Conservation (phyloP, 2,329 filamentous ascomycete genomes). For the Pseudogymnoascus destructans region DNA sequence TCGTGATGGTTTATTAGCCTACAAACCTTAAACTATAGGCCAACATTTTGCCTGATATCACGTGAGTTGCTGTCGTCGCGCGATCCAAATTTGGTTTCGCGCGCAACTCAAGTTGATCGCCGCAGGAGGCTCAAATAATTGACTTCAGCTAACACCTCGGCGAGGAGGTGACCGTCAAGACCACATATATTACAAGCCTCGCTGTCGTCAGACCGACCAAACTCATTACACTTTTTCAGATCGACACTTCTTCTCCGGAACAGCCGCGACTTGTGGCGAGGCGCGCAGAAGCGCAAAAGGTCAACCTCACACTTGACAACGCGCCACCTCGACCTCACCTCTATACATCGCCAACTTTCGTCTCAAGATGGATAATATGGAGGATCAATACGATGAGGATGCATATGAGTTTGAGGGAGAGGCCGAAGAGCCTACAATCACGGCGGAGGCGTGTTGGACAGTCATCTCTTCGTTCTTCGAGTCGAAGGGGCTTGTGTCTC, state of each 20-base stretch:
- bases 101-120: background rate
- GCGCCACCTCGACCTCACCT: constrained; percentile 10
- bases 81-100: background rate
- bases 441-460: constrained; percentile 95
- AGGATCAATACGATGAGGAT: constrained; percentile 38
- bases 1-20: background rate
- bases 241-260: background rate
- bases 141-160: background rate
- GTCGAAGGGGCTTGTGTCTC: constrained; percentile 85
- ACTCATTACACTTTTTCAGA: background rate
- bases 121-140: constrained; percentile 6
- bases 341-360: background rate
- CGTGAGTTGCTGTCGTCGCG: background rate
- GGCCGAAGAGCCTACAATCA: constrained; percentile 61
- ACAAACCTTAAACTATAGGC: background rate
- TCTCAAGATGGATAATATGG: constrained; percentile 25
- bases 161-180: constrained; percentile 4
- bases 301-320: constrained; percentile 1
- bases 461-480: constrained; percentile 97
- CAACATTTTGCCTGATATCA: background rate
- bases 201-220: background rate
- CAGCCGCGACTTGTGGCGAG: constrained; percentile 7
- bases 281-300: constrained; percentile 8
- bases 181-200: background rate
- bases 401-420: constrained; percentile 56